Evolutionary conservation across 495 filamentous ascomycete genomes (phyloP), one percentile per base, ranked within the genome.

Genomic region (Viridothelium virens): DNA sequence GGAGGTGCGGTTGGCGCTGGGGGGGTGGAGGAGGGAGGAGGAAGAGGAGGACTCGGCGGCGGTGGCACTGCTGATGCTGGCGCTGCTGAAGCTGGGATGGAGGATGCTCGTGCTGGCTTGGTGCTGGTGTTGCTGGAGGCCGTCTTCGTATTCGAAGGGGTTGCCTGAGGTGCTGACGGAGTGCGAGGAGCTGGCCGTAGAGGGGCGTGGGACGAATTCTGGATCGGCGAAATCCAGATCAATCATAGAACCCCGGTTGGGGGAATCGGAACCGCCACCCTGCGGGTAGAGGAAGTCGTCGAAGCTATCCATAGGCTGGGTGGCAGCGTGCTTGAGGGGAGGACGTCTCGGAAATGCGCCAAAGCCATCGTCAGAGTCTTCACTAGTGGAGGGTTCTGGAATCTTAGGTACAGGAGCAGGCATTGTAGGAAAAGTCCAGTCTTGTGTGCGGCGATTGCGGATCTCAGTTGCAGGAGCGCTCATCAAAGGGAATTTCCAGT

Each of bases 401-500:
- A 70, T 66, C 25, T 33, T 38, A n/a, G n/a, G 62, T 53, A 48
- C 36, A 31, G 59, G 53, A 53, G 56, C 63, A 11, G 56, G 31
- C 47, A 80, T 78, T 34, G 81, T 76, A 2, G 85, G 84, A 71
- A 86, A 87, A 46, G 81, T 85, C 85, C 85, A 87, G 50, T 88
- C 85, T 56, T 83, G 80, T 0, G 84, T 84, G 7, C 80, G 76
- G 33, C 83, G 77, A 41, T 75, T 72, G 11, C 63, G 70, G 47
- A 79, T 80, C 3, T 77, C 70, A 67, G 82, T 81, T 2, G 76
- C 79, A 12, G 82, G 79, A 63, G 83, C 82, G 68, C 78, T 83
- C 36, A 82, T 68, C 7, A 82, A 16, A 65, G 74, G 77, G 63
- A 81, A 80, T 56, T 68, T 76, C 74, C 74, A 77, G 14, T 77